A percentile compares a stretch with the other conserved stretches of the same genome.
These are phyloP conservation scores for Hypoxylon rickii DNA, from an alignment of 495 filamentous ascomycete genomes.

Conservation along the genomic window DNA sequence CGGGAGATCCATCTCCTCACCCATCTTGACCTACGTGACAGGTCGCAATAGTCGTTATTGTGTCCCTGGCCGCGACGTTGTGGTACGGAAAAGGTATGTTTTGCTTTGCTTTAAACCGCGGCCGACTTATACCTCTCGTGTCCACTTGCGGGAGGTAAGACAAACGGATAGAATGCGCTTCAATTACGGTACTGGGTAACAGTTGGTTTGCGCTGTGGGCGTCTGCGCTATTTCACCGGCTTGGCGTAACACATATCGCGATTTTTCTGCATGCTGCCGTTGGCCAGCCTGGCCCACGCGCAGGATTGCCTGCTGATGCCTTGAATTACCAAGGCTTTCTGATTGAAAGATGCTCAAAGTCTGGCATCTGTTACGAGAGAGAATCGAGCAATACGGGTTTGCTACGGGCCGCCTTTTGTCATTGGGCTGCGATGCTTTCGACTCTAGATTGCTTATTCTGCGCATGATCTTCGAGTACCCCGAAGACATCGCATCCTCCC, in stretches of 20 bases:
- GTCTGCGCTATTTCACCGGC: constrained; percentile 27
- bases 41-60: constrained; percentile 23
- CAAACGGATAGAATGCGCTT: constrained; percentile 18
- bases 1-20: constrained; percentile 38
- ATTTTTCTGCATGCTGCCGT: constrained; percentile 30
- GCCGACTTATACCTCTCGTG: constrained; percentile 23
- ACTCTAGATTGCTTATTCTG: no score
- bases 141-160: constrained; percentile 31
- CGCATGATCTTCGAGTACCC: no score
- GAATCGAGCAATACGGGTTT: no score
- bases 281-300: constrained; percentile 13
- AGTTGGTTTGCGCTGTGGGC: constrained; percentile 22
- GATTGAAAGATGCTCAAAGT: background rate
- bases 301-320: constrained; percentile 1
- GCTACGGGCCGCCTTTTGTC: no score
- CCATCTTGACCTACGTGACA: constrained; percentile 38
- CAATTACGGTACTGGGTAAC: constrained; percentile 11
- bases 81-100: constrained; percentile 9
- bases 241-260: constrained; percentile 35
- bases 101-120: constrained; percentile 2
- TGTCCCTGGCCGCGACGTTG: constrained; percentile 13
- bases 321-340: constrained; percentile 2
- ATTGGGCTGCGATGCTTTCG: no score
- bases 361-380: background rate
- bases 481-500: background rate